A percentile compares a stretch with the other conserved stretches of the same genome.
Conservation (phyloP, 495 filamentous ascomycete species). For the Trichoderma reesei region DNA sequence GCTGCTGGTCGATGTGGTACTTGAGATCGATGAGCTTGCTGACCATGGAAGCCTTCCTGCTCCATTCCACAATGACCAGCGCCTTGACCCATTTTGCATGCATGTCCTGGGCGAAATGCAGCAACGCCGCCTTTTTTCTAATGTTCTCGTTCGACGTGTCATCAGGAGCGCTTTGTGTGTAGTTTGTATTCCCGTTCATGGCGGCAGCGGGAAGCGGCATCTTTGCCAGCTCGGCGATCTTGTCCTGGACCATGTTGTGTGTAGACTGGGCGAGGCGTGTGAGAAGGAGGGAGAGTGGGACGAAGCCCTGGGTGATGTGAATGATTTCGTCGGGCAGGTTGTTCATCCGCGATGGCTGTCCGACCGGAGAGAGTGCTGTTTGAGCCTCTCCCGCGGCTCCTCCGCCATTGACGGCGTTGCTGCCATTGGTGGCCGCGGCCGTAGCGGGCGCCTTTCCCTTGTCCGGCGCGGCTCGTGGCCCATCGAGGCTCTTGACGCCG, state of each 20-base stretch:
- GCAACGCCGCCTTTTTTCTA: slow-evolving; percentile 65
- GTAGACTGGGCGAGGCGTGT: slow-evolving; percentile 71
- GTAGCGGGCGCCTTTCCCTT: slow-evolving; percentile 16
- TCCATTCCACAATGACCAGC: slow-evolving; percentile 81
- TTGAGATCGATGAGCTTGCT: slow-evolving; percentile 78
- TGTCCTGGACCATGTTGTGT: slow-evolving; percentile 61
- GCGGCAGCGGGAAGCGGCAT: slow-evolving; percentile 42
- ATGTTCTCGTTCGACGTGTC: slow-evolving; percentile 57
- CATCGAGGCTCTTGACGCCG: slow-evolving; percentile 16
- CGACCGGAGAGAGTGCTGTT: slow-evolving; percentile 11
- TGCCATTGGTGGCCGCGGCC: not conserved
- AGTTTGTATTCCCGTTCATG: slow-evolving; percentile 40
- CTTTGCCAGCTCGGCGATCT: slow-evolving; percentile 60
- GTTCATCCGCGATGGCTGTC: slow-evolving; percentile 27
- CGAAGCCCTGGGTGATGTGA: slow-evolving; percentile 68
- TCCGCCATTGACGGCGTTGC: slow-evolving; percentile 12
- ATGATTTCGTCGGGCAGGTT: slow-evolving; percentile 63
- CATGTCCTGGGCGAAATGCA: slow-evolving; percentile 56
- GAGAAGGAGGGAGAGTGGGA: slow-evolving; percentile 60
- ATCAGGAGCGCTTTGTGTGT: slow-evolving; percentile 24
- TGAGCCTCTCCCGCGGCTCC: not conserved
- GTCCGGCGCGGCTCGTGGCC: slow-evolving; percentile 12
- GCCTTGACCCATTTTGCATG: slow-evolving; percentile 72
- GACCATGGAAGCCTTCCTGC: slow-evolving; percentile 63
- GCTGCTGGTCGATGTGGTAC: slow-evolving; percentile 54